Percentiles rank a stretch among this genome's conserved stretches.
These are phyloP conservation scores for Sequoiadendron giganteum DNA, from an alignment of 75 land plant genomes.

Conservation along the genomic window DNA sequence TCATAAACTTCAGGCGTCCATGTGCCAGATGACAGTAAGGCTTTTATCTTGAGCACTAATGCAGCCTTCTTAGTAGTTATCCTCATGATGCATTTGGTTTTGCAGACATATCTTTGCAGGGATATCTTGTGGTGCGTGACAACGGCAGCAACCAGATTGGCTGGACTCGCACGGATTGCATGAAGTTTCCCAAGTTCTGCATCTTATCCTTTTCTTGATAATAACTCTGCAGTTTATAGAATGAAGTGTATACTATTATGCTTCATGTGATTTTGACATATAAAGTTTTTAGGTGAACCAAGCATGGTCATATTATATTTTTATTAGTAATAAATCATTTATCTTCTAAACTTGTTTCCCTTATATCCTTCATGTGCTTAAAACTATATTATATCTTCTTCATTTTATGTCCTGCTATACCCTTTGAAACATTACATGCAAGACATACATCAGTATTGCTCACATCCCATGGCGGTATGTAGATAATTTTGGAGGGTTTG, in stretches of 20 bases:
- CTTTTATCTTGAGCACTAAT: not conserved
- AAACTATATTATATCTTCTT: not conserved
- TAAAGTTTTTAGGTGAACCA: not conserved
- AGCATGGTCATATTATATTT: not conserved
- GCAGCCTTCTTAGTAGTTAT: not conserved
- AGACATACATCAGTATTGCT: not conserved
- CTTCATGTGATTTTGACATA: not conserved
- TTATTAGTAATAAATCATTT: not conserved
- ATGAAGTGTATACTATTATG: not conserved
- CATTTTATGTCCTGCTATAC: not conserved
- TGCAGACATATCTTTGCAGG: slow-evolving; percentile 87
- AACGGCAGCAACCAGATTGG: slow-evolving; percentile 70
- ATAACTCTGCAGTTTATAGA: not conserved
- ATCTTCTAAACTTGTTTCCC: not conserved
- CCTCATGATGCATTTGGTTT: not conserved
- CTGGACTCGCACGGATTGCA: slow-evolving; percentile 64
- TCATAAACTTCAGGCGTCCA: not conserved
- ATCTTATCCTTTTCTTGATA: slow-evolving; percentile 1
- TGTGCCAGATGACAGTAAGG: not conserved
- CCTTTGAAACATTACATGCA: not conserved
- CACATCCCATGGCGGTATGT: not conserved
- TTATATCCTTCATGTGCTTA: not conserved
- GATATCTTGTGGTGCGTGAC: slow-evolving; percentile 71
- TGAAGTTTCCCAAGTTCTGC: slow-evolving; percentile 44
- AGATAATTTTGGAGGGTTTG: not conserved